Conservation (phyloP, 2,329 filamentous ascomycete species). For the Aspergillus novofumigatus region DNA sequence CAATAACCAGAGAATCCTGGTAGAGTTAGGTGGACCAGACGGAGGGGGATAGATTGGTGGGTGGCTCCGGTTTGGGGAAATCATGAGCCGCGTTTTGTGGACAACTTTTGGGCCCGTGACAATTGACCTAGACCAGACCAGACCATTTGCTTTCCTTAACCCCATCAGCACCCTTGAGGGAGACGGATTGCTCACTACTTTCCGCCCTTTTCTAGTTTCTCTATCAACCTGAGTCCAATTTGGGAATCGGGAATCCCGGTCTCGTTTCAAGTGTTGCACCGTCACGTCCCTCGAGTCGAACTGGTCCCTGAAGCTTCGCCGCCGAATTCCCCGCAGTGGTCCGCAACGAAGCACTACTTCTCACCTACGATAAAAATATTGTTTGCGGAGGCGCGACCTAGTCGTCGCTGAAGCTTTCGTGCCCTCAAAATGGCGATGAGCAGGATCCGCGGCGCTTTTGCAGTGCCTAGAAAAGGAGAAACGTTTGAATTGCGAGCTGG, state of each 20-base stretch:
- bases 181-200: background rate
- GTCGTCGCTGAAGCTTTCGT: conserved; percentile 33
- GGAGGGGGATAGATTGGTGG: background rate
- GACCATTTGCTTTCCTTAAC: conserved; percentile 15
- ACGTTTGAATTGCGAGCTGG: conserved; percentile 96
- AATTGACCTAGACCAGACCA: conserved; percentile 11
- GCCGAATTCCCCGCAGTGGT: conserved; percentile 30
- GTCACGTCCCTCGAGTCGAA: conserved; percentile 7
- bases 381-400: conserved; percentile 32
- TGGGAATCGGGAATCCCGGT: background rate
- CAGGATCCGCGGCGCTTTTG: conserved; percentile 90
- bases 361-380: conserved; percentile 12
- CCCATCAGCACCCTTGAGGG: conserved; percentile 5
- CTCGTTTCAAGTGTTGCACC: conserved; percentile 5
- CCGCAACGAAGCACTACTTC: conserved; percentile 1
- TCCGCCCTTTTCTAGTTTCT: background rate
- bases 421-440: conserved; percentile 75
- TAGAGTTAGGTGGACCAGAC: background rate
- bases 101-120: conserved; percentile 22
- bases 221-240: background rate
- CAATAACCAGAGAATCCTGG: background rate
- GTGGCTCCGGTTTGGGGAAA: background rate
- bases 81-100: conserved; percentile 25
- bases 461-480: conserved; percentile 90
- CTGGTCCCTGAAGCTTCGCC: conserved; percentile 28